These are phyloP conservation scores for Papiliotrema flavescens DNA, from an alignment of 1,284 basidiomycete species.

Conservation along the genomic window DNA sequence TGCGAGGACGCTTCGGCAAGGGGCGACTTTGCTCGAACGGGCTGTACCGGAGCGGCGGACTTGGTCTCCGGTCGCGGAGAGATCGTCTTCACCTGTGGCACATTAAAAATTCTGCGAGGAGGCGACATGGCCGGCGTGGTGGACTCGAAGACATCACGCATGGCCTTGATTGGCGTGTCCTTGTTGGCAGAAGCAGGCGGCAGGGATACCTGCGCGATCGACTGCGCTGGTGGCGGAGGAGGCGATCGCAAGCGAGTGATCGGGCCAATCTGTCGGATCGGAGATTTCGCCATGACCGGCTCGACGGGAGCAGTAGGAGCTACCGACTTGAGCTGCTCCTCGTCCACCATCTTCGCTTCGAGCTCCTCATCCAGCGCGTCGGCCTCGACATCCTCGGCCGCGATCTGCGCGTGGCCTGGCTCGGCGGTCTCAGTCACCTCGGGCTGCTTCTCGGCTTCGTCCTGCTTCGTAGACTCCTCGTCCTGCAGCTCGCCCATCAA, in stretches of 20 bases:
- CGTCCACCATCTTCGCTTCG: neutral
- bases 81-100: too few relatives aligned
- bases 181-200: neutral
- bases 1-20: too few relatives aligned
- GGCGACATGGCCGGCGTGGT: slow-evolving; percentile 13
- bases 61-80: too few relatives aligned
- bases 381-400: slow-evolving; percentile 3
- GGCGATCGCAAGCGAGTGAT: too few relatives aligned
- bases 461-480: slow-evolving; percentile 7
- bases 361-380: too few relatives aligned
- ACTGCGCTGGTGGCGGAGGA: neutral
- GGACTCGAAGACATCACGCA: neutral
- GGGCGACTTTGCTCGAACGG: too few relatives aligned
- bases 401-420: slow-evolving; percentile 4
- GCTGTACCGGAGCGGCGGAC: too few relatives aligned
- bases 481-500: slow-evolving; percentile 2
- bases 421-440: neutral
- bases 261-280: too few relatives aligned
- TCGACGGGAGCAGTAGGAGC: too few relatives aligned
- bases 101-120: neutral
- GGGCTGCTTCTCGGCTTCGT: slow-evolving; percentile 5
- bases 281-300: too few relatives aligned
- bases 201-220: neutral
- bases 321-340: slow-evolving; percentile 3
- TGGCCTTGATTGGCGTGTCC: neutral